Conservation (phyloP, 2,329 filamentous ascomycete species). For the Aspergillus sp. region DNA sequence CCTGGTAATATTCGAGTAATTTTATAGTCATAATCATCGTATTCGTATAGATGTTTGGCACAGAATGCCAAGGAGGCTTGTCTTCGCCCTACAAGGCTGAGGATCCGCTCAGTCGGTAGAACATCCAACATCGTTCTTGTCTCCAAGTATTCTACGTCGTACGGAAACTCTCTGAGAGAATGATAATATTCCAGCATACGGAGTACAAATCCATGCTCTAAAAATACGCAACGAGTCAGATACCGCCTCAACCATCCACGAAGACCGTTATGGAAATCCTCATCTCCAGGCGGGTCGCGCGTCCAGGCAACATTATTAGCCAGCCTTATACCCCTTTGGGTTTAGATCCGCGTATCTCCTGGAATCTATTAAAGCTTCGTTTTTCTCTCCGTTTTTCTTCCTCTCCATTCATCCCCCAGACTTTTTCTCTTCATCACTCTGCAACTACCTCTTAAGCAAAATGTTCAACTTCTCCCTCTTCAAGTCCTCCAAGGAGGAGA, state of each 20-base stretch:
- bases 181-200: no score
- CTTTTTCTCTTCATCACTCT: background rate
- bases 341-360: background rate
- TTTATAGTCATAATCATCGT: no score
- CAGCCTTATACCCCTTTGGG: background rate
- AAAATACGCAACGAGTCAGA: background rate
- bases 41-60: no score
- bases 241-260: background rate
- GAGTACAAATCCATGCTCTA: background rate
- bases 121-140: background rate
- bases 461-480: conserved; percentile 29
- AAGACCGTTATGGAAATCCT: background rate
- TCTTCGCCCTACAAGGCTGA: background rate
- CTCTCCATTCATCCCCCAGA: background rate
- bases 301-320: background rate
- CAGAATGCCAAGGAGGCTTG: background rate
- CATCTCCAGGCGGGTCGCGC: background rate
- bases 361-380: background rate
- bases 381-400: background rate
- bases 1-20: no score
- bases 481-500: conserved; percentile 24
- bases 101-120: background rate
- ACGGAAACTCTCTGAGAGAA: no score
- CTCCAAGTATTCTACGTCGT: no score
- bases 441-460: background rate